Conservation (phyloP, 306 rosid genomes). For the Acacia melanoxylon region DNA sequence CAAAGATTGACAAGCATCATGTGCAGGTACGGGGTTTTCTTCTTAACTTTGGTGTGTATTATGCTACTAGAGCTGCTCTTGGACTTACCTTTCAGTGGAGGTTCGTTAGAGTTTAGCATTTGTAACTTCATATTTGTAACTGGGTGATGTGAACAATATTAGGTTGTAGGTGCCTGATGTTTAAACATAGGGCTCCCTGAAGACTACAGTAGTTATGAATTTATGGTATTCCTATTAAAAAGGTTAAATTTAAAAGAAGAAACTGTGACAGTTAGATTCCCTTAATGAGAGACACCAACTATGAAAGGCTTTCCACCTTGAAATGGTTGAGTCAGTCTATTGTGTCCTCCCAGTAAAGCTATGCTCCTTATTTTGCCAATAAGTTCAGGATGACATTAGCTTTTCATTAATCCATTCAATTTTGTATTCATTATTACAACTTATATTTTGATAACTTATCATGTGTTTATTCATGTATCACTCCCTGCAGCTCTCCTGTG, state of each 20-base stretch:
- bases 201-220: slow-evolving; percentile 1
- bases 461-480: slow-evolving; percentile 29
- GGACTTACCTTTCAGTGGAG: slow-evolving; percentile 95
- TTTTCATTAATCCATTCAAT: slow-evolving; percentile 6
- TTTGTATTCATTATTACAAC: not conserved
- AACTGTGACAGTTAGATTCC: slow-evolving; percentile 15
- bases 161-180: slow-evolving; percentile 6
- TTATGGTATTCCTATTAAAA: slow-evolving; percentile 2
- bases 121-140: slow-evolving; percentile 24
- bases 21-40: slow-evolving; percentile 94
- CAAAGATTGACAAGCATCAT: slow-evolving; percentile 33
- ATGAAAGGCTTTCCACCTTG: not conserved
- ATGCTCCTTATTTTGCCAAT: slow-evolving; percentile 23
- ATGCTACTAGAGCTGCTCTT: slow-evolving; percentile 94
- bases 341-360: slow-evolving; percentile 2
- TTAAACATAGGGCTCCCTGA: slow-evolving; percentile 14
- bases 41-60: slow-evolving; percentile 93
- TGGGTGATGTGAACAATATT: not conserved
- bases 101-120: slow-evolving; percentile 47
- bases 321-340: slow-evolving; percentile 10
- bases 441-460: slow-evolving; percentile 12
- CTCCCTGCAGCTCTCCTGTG: slow-evolving; percentile 83
- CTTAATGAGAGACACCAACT: not conserved
- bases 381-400: not conserved
- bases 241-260: slow-evolving; percentile 13